These are phyloP conservation scores for Colletotrichum horii DNA, from an alignment of 2,329 filamentous ascomycete genomes.

Conservation along the genomic window DNA sequence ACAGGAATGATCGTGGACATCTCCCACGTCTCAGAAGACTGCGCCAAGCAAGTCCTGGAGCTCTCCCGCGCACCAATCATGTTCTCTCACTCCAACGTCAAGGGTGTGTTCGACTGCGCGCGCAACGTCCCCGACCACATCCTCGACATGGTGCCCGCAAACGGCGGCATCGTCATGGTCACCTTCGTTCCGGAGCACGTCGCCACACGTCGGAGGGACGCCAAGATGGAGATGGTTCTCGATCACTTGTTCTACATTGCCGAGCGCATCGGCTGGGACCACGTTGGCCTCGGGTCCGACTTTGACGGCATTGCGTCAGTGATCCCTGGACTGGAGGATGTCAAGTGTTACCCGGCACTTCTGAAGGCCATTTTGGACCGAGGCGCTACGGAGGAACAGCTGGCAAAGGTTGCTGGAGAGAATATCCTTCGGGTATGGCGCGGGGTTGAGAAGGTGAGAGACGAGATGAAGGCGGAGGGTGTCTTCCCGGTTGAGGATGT, in stretches of 20 bases:
- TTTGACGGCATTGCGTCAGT: constrained; percentile 36
- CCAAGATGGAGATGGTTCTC: constrained; percentile 34
- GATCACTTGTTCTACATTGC: constrained; percentile 36
- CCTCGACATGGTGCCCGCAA: constrained; percentile 35
- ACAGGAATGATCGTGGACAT: constrained; percentile 32
- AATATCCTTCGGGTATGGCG: constrained; percentile 42
- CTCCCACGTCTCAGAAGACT: constrained; percentile 32
- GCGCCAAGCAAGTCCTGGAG: constrained; percentile 26
- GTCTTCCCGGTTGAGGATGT: constrained; percentile 38
- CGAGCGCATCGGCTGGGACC: constrained; percentile 35
- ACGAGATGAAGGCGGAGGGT: constrained; percentile 33
- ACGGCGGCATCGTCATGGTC: constrained; percentile 44
- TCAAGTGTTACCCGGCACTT: constrained; percentile 33
- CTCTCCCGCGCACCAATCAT: constrained; percentile 32
- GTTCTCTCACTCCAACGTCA: constrained; percentile 36
- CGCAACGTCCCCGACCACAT: constrained; percentile 47
- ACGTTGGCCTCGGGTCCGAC: constrained; percentile 42
- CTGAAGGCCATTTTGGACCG: constrained; percentile 38
- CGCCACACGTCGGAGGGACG: constrained; percentile 24
- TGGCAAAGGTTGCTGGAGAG: constrained; percentile 38
- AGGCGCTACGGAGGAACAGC: constrained; percentile 41
- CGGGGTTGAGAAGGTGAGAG: constrained; percentile 25
- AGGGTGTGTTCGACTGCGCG: constrained; percentile 24
- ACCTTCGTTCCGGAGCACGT: constrained; percentile 35
- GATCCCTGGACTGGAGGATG: constrained; percentile 31